Evolutionary conservation across 768 basidiomycete species (phyloP).

Genomic region (Suillus hirtellus): DNA sequence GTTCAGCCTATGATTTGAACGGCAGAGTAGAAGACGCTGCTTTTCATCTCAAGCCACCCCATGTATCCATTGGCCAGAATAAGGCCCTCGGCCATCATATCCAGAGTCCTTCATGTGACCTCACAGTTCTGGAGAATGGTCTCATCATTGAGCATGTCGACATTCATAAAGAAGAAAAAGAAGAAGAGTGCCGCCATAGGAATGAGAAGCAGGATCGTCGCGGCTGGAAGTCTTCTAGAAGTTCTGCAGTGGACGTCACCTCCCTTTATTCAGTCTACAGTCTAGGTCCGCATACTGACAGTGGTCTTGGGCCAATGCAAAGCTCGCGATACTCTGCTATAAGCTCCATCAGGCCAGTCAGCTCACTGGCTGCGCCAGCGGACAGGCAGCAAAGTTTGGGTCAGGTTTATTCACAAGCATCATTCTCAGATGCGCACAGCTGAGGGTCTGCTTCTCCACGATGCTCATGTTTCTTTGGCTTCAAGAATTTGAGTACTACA

Average conservation of each 20-base stretch:
- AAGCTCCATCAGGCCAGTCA: slow-evolving; percentile 57
- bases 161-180: slow-evolving; percentile 75
- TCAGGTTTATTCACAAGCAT: slow-evolving; percentile 72
- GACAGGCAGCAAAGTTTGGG: slow-evolving; percentile 61
- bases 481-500: slow-evolving; percentile 66
- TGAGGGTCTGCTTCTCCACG: slow-evolving; percentile 66
- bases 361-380: slow-evolving; percentile 57
- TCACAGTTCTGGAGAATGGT: slow-evolving; percentile 83
- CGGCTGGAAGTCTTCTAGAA: slow-evolving; percentile 71
- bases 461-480: slow-evolving; percentile 76
- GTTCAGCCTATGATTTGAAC: slow-evolving; percentile 74
- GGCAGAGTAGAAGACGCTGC: slow-evolving; percentile 53
- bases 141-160: slow-evolving; percentile 89
- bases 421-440: slow-evolving; percentile 80
- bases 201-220: slow-evolving; percentile 63
- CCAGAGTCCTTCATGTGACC: slow-evolving; percentile 63
- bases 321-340: slow-evolving; percentile 61
- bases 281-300: slow-evolving; percentile 54
- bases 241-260: slow-evolving; percentile 68
- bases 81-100: slow-evolving; percentile 36
- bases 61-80: slow-evolving; percentile 36
- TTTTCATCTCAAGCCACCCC: slow-evolving; percentile 70
- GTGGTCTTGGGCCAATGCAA: slow-evolving; percentile 53
- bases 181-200: slow-evolving; percentile 67
- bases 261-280: slow-evolving; percentile 73